phyloP scores from a whole-genome alignment of 202 grass and related monocot species.

The Panicum virgatum region DNA sequence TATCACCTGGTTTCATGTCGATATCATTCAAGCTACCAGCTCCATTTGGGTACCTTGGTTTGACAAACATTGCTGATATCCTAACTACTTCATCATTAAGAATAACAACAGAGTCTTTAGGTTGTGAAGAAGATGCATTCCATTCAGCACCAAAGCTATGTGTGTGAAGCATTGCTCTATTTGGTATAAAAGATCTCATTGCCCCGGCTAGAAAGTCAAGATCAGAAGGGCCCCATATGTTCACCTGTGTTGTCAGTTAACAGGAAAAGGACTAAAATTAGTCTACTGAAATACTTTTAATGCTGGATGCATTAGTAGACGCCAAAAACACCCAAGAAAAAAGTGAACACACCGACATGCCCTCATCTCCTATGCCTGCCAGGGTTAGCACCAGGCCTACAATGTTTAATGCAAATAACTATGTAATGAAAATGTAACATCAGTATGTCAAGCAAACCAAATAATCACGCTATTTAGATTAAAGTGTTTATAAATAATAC shows the following conservation, averaged over 20 bases:
- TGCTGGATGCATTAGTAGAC: conserved; percentile 19
- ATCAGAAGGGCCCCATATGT: conserved; percentile 97
- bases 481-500: conserved; percentile 41
- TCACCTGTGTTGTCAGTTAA: conserved; percentile 58
- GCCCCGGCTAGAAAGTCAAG: conserved; percentile 77
- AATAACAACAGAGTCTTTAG: conserved; percentile 56
- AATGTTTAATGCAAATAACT: conserved; percentile 21
- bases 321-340: conserved; percentile 14
- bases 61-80: conserved; percentile 83
- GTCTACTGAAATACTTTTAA: conserved; percentile 6
- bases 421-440: conserved; percentile 27
- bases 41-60: conserved; percentile 57
- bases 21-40: conserved; percentile 35
- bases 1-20: conserved; percentile 72
- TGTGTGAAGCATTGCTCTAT: conserved; percentile 90
- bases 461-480: not conserved
- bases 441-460: conserved; percentile 17
- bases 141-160: conserved; percentile 73
- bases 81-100: conserved; percentile 92
- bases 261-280: conserved; percentile 18
- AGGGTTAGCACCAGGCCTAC: conserved; percentile 88
- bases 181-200: conserved; percentile 94
- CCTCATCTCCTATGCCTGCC: conserved; percentile 92
- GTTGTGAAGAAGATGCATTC: conserved; percentile 43
- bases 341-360: conserved; percentile 78